Evolutionary conservation across 179 eudicot genomes (phyloP).

Genomic region (Heliamphora pulchella): DNA sequence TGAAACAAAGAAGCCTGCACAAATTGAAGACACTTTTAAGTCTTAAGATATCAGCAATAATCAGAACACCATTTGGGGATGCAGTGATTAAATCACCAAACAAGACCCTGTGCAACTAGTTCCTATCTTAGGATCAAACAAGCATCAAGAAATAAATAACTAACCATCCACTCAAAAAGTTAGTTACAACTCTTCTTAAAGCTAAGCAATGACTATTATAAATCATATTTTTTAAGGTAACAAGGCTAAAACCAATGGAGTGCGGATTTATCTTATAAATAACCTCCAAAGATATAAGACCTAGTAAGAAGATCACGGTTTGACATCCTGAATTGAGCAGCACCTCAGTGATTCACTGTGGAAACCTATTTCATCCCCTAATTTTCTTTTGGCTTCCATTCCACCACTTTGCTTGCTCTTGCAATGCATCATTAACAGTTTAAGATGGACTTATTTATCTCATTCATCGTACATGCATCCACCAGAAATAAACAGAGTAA

Average conservation of each 20-base stretch:
- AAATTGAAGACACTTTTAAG: neutral
- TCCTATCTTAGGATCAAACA: neutral
- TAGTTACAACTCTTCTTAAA: neutral
- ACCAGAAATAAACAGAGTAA: no score
- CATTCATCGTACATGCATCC: no score
- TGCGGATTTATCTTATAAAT: neutral
- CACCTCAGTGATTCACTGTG: neutral
- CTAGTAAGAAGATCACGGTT: neutral
- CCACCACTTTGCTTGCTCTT: neutral
- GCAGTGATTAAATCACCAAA: neutral
- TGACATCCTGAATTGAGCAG: neutral
- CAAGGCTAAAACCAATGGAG: neutral
- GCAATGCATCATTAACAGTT: neutral
- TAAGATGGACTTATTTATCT: neutral
- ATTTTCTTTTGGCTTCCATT: neutral
- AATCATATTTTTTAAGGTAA: neutral
- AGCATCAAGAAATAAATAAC: conserved; percentile 7
- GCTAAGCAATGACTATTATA: neutral
- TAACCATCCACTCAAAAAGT: neutral
- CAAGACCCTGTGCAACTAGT: neutral
- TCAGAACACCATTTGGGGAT: neutral
- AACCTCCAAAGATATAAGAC: neutral
- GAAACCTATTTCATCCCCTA: neutral
- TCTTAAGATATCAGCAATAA: neutral
- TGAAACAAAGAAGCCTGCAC: neutral